Percentiles rank a stretch among this genome's conserved stretches.
phyloP scores from a whole-genome alignment of 768 basidiomycete species.

The Lactarius hatsudake region DNA sequence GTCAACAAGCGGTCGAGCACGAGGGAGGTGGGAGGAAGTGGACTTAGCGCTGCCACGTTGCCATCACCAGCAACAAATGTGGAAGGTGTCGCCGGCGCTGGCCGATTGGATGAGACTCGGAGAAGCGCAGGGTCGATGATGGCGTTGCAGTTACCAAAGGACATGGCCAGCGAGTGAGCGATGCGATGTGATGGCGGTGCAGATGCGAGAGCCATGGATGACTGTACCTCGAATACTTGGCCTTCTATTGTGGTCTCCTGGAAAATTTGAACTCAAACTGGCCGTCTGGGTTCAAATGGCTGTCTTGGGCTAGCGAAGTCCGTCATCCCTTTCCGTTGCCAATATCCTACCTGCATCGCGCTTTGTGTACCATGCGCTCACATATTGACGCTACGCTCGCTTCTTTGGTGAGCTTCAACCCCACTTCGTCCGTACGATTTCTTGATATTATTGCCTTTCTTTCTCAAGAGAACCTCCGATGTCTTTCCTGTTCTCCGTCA shows the following conservation, averaged over 20 bases:
- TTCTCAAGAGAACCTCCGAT: not conserved
- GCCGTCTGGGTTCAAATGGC: not conserved
- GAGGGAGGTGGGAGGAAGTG: no score
- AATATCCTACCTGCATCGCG: not conserved
- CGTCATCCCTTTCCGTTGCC: not conserved
- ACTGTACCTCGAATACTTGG: not conserved
- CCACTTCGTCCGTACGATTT: not conserved
- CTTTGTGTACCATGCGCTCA: constrained; percentile 1
- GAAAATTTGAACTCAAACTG: not conserved
- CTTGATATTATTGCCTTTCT: not conserved
- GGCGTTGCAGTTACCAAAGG: no score
- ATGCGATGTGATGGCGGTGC: no score
- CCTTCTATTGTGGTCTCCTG: not conserved
- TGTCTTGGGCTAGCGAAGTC: not conserved
- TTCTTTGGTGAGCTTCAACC: not conserved
- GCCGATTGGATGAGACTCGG: no score
- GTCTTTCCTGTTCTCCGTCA: not conserved
- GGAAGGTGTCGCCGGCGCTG: no score
- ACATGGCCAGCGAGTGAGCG: no score
- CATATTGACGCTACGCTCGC: not conserved
- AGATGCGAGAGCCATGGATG: no score
- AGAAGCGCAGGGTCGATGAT: no score
- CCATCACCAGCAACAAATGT: no score
- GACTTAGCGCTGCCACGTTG: no score
- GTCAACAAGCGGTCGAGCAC: no score